A percentile compares a stretch with the other conserved stretches of the same genome.
Evolutionary conservation across 2,329 filamentous ascomycete species (phyloP).

Genomic region (Clarireedia sp.): DNA sequence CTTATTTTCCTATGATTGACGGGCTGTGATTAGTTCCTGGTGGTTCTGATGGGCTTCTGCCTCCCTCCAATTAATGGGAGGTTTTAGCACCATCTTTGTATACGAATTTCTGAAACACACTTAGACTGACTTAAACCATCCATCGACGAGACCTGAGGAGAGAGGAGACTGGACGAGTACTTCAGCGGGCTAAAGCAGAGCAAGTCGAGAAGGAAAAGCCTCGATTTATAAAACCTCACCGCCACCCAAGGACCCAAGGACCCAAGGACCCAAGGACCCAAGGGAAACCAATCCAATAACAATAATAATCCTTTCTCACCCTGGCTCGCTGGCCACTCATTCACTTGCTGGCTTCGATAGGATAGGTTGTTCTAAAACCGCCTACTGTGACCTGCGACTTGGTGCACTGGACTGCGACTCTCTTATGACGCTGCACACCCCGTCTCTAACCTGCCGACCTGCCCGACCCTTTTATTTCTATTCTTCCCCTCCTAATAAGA

Average conservation of each 20-base stretch:
- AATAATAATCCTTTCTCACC: not conserved
- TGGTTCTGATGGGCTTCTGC: no score
- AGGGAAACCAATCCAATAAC: not conserved
- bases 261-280: no score
- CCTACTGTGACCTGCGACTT: no score
- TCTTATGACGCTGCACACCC: not conserved
- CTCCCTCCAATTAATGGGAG: no score
- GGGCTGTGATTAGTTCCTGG: no score
- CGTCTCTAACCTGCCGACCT: not conserved
- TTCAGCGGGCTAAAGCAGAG: not conserved
- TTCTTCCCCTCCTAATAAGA: not conserved
- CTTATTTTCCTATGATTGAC: no score
- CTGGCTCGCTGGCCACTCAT: not conserved
- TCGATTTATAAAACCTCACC: slow-evolving; percentile 23
- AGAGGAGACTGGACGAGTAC: not conserved
- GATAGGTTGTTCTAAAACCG: not conserved
- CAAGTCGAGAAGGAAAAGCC: not conserved
- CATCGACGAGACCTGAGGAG: not conserved
- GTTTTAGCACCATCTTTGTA: not conserved
- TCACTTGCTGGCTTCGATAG: not conserved
- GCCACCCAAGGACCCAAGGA: slow-evolving; percentile 17
- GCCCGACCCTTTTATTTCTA: not conserved
- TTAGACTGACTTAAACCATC: not conserved
- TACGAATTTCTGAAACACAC: slow-evolving; percentile 2
- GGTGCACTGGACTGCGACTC: not conserved